Evolutionary conservation across 148 eudicot genomes (phyloP), one percentile per base, ranked within the genome.

Genomic region (Oxyria digyna): DNA sequence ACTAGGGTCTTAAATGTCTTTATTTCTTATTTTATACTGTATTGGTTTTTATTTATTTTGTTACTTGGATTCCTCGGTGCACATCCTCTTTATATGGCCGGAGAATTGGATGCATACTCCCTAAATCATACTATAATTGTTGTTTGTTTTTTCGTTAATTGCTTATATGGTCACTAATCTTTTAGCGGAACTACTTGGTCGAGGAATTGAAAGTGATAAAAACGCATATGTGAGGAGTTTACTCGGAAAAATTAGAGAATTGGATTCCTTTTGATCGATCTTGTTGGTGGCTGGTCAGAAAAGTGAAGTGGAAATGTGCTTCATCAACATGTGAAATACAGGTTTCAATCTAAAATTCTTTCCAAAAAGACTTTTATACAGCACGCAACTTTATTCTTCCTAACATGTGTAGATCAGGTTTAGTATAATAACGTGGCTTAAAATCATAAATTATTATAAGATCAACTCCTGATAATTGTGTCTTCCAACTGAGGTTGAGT

Each of bases 311-410:
- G 13, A 24, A 1, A 23, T 23, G 62, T 54, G 33, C 35, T 59
- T 59, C 38, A 59, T 62, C 79, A 43, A 70, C 67, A 72, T 66
- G 43, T 59, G 65, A 37, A 59, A n/a, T n/a, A 18, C 6, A 59
- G 5, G 32, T 55, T 55, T 55, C 62, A 55, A 12, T 55, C 62
- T 26, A 23, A 24, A 55, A 10, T 55, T 55, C 62, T 55, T 11
- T 1, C 55, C 20, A 49, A 49, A 23, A 31, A 23, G 27, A 52
- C 62, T 52, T 52, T 24, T 52, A 52, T n/a, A 46, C 17, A 46
- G 52, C 4, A 13, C 3, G 48, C 3, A 43, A 5, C 4, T 6
- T 38, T 38, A 15, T 43, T 18, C 7, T 17, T 46, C 4, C 6
- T n/a, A 46, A 46, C 52, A 46, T 21, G n/a, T 43, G 48, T 11